phyloP scores from a whole-genome alignment of 1,284 basidiomycete species.

The Tetrapyrgos nigripes region DNA sequence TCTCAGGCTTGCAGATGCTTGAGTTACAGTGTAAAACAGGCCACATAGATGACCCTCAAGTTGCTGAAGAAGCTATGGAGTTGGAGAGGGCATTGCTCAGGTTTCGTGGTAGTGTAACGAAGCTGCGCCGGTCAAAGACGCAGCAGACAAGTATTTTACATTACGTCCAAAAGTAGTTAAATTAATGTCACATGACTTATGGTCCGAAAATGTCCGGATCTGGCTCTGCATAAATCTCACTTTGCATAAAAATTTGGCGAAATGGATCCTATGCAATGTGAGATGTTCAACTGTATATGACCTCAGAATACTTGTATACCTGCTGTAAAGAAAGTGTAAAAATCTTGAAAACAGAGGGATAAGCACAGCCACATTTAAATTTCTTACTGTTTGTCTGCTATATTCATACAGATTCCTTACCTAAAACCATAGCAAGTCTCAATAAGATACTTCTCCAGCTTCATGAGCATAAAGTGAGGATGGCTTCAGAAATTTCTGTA shows the following conservation, averaged over 20 bases:
- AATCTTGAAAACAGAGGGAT: too few relatives aligned
- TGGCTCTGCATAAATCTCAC: constrained; percentile 1
- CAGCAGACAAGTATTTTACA: neutral
- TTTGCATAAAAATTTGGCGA: neutral
- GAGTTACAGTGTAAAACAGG: neutral
- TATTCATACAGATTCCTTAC: too few relatives aligned
- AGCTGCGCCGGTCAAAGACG: neutral
- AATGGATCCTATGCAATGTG: neutral
- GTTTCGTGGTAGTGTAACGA: neutral
- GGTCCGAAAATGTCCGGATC: neutral
- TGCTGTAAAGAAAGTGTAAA: too few relatives aligned
- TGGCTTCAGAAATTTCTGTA: too few relatives aligned
- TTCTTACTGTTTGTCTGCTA: too few relatives aligned
- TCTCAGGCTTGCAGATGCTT: neutral
- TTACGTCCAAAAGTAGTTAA: neutral
- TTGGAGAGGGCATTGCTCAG: neutral
- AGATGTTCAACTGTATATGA: constrained; percentile 7
- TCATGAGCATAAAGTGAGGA: too few relatives aligned
- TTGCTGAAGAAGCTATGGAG: neutral
- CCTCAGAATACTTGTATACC: too few relatives aligned
- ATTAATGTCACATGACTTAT: neutral
- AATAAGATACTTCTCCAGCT: too few relatives aligned
- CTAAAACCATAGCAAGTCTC: too few relatives aligned
- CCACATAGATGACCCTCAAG: neutral
- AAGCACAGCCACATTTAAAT: too few relatives aligned